These are phyloP conservation scores for Aurifilum marmelostoma DNA, from an alignment of 2,329 filamentous ascomycete genomes.

Conservation along the genomic window DNA sequence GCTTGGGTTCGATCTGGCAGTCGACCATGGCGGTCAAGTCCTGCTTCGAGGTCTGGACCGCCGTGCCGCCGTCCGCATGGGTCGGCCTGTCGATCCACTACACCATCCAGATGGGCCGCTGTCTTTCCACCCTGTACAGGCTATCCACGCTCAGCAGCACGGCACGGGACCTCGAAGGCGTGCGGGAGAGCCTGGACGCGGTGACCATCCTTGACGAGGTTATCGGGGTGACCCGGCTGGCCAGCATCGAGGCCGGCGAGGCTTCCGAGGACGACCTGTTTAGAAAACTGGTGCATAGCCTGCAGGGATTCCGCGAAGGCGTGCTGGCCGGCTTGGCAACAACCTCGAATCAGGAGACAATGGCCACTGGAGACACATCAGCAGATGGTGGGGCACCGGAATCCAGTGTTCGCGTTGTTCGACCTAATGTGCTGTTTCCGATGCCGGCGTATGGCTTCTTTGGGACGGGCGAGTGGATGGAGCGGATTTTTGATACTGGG, in stretches of 20 bases:
- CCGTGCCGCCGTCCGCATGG: not conserved
- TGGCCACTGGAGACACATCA: not conserved
- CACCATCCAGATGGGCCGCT: not conserved
- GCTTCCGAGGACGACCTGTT: not conserved
- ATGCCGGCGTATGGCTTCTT: not conserved
- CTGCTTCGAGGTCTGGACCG: not conserved
- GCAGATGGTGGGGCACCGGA: not conserved
- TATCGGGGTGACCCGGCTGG: not conserved
- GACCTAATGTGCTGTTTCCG: not conserved
- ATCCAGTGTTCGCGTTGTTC: not conserved
- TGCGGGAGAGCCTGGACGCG: not conserved
- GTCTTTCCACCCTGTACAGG: not conserved
- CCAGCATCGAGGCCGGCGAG: not conserved
- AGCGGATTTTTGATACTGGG: not conserved
- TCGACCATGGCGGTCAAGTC: not conserved
- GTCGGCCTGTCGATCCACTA: not conserved
- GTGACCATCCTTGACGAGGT: not conserved
- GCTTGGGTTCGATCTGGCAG: not conserved
- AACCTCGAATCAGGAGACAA: not conserved
- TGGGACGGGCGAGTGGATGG: slow-evolving; percentile 16
- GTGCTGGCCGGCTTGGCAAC: not conserved
- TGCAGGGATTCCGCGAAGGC: not conserved
- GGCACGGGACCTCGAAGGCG: not conserved
- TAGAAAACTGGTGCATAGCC: not conserved
- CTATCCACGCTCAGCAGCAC: not conserved